Conservation (phyloP, 1,284 basidiomycete genomes). For the Chondrostereum purpureum region DNA sequence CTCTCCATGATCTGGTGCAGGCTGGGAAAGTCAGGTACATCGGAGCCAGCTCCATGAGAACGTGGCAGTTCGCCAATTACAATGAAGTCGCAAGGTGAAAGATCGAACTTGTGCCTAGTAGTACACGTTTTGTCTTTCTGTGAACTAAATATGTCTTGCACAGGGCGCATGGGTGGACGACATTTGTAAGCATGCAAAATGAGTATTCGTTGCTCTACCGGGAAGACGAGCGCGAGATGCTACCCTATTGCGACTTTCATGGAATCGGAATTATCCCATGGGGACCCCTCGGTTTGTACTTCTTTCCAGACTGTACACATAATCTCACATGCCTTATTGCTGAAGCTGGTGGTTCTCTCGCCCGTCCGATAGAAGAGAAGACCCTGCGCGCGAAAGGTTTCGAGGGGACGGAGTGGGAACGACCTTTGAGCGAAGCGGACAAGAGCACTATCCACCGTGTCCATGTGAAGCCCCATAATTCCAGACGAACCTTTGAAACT, state of each 20-base stretch:
- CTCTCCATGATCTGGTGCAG: slow-evolving; percentile 36
- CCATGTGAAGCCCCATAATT: not conserved
- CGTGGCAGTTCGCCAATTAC: slow-evolving; percentile 1
- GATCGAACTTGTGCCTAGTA: not conserved
- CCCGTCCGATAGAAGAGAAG: not conserved
- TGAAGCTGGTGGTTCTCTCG: not conserved
- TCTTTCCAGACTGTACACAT: not conserved
- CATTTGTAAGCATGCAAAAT: slow-evolving; percentile 31
- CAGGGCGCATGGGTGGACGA: slow-evolving; percentile 26
- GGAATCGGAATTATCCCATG: slow-evolving; percentile 34
- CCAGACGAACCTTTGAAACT: not conserved
- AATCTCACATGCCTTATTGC: not conserved
- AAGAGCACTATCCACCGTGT: slow-evolving; percentile 1
- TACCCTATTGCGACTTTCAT: slow-evolving; percentile 20
- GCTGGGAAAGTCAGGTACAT: slow-evolving; percentile 39
- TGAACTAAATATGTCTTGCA: not conserved
- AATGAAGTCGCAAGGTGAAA: not conserved
- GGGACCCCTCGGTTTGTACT: slow-evolving; percentile 31
- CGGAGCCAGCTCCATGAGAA: slow-evolving; percentile 19
- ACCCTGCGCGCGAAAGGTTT: not conserved
- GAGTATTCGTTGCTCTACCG: slow-evolving; percentile 32
- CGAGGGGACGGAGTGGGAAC: not conserved
- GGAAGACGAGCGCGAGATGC: slow-evolving; percentile 26
- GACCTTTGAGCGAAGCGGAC: not conserved
- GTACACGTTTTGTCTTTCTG: not conserved